Conservation (phyloP, 129 eudicot species). For the Chrysanthemum lavandulifolium region DNA sequence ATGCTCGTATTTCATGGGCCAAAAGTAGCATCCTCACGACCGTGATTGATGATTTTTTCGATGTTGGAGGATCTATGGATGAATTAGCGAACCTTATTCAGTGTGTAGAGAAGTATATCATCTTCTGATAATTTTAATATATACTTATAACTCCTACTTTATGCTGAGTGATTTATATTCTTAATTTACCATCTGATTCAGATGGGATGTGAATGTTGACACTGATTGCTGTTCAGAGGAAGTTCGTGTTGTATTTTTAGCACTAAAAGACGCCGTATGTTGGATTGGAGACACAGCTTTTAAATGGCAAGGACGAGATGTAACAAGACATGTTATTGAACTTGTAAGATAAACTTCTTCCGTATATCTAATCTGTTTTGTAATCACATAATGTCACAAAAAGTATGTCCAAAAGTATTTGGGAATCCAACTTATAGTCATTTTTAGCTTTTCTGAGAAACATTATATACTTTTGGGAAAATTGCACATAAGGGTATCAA, state of each 20-base stretch:
- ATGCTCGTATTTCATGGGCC: slow-evolving; percentile 97
- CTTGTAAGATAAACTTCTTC: neutral
- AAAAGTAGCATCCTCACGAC: slow-evolving; percentile 81
- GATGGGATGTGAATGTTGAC: no score
- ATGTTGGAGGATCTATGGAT: slow-evolving; percentile 77
- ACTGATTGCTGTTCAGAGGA: slow-evolving; percentile 13
- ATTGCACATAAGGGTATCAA: no score
- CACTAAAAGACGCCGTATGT: neutral
- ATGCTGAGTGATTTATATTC: neutral
- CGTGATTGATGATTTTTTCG: slow-evolving; percentile 91
- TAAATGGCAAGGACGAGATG: neutral
- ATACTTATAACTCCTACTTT: neutral
- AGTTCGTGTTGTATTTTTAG: neutral
- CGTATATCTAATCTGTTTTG: neutral
- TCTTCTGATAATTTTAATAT: neutral
- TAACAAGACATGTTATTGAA: neutral
- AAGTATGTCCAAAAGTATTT: neutral
- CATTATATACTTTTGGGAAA: no score
- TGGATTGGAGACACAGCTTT: neutral
- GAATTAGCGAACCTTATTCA: slow-evolving; percentile 65
- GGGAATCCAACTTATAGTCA: no score
- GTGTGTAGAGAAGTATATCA: slow-evolving; percentile 55
- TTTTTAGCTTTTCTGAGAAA: no score
- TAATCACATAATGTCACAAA: neutral
- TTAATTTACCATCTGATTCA: slow-evolving; percentile 13